Percentiles rank a stretch among this genome's conserved stretches.
Conservation (phyloP, 805 yeast species). For the Candida quercuum region DNA sequence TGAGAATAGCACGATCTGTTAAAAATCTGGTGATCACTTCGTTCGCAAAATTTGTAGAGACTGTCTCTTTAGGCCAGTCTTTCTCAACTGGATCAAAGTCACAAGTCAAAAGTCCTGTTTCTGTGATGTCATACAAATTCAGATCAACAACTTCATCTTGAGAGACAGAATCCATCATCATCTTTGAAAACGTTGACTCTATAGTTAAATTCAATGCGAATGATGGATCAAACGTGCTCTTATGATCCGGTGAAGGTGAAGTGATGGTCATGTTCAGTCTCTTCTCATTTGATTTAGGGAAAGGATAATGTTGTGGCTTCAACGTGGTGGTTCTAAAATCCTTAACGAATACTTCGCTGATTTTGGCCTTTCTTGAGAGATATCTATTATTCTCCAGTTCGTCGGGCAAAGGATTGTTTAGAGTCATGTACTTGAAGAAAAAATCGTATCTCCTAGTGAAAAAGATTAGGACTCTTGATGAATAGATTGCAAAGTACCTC, state of each 20-base stretch:
- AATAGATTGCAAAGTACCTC: conserved; percentile 11
- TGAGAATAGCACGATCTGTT: conserved; percentile 15
- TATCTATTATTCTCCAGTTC: conserved; percentile 12
- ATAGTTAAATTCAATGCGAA: conserved; percentile 8
- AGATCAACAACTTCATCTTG: neutral
- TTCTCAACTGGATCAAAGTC: conserved; percentile 10
- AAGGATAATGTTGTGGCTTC: conserved; percentile 17
- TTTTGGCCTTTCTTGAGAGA: conserved; percentile 15
- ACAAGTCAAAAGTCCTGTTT: conserved; percentile 9
- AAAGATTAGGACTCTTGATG: conserved; percentile 14
- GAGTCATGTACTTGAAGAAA: conserved; percentile 18
- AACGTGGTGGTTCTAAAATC: conserved; percentile 11
- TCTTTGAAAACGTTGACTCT: neutral
- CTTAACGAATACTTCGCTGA: conserved; percentile 12
- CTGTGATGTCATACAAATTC: conserved; percentile 1
- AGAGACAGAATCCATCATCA: neutral
- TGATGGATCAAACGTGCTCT: conserved; percentile 11
- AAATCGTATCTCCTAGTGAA: conserved; percentile 20
- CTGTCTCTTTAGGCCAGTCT: neutral
- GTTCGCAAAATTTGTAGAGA: neutral
- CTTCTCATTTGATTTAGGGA: neutral
- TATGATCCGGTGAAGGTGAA: neutral
- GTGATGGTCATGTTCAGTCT: neutral
- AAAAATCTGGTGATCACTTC: conserved; percentile 7
- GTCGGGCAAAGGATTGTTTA: conserved; percentile 17